Conservation (phyloP, 2,329 filamentous ascomycete species). For the Gaeumannomyces tritici region DNA sequence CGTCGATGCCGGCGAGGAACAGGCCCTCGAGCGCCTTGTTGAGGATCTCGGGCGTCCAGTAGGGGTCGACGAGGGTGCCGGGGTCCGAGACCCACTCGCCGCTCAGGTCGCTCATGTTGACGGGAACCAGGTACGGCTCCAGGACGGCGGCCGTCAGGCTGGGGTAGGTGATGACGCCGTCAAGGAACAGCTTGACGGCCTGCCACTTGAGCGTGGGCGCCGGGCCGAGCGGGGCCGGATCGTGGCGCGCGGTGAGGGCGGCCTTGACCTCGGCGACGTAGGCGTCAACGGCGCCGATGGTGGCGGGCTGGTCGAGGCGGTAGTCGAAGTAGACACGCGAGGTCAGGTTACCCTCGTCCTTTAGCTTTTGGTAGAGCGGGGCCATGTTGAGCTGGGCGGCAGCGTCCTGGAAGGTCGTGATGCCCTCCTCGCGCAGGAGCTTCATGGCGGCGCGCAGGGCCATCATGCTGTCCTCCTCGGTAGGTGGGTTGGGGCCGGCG, state of each 20-base stretch:
- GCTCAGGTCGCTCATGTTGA: too few relatives aligned
- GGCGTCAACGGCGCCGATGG: background rate
- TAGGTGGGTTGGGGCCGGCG: background rate
- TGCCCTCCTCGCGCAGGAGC: conserved; percentile 2
- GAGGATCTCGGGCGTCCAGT: background rate
- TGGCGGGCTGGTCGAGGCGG: background rate
- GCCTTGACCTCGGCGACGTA: background rate
- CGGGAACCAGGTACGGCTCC: background rate
- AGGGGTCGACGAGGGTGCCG: background rate
- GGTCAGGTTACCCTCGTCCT: background rate
- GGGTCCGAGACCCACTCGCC: background rate
- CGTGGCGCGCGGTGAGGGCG: background rate
- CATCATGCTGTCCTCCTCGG: background rate
- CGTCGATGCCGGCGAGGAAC: conserved; percentile 10
- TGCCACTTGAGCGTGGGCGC: background rate
- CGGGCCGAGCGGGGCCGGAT: background rate
- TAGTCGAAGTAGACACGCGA: conserved; percentile 1
- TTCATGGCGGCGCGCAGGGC: background rate
- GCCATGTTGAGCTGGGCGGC: background rate
- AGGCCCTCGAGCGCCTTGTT: background rate
- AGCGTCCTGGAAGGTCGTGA: conserved; percentile 1
- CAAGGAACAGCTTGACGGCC: background rate
- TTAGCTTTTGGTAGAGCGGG: background rate
- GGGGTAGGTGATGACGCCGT: background rate
- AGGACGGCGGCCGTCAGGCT: background rate